Base-by-base conservation (phyloP, 1,139 yeast genomes). In the Debaryomyces coudertii region DNA sequence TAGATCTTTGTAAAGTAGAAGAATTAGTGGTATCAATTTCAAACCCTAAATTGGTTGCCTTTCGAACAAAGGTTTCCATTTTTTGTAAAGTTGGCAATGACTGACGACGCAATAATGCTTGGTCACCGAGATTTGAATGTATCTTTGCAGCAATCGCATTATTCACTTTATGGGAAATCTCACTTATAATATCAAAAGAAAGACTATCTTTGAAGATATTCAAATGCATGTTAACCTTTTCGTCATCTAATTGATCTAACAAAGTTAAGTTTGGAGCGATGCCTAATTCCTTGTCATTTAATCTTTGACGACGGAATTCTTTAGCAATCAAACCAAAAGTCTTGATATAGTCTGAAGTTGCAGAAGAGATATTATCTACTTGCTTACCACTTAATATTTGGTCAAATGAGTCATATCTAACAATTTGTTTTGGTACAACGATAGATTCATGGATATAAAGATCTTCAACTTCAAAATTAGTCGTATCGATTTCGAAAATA, bases 31-130 rank as follows among this genome's bases (percentile, higher is more conserved):
- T 83, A 61, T 92, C 97, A 49, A 92, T 75, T 16, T 79, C 74
- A 53, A 83, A 74, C 2, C 89, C 90, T 49, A 88, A 77, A 51
- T 82, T 75, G 14, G 80, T 71, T 31, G 90, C 83, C 54, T 83
- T 87, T 53, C 84, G 78, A 38, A 85, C 83, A 62, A 93, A 87
- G 1, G 88, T 80, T 59, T 90, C 95, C 69, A 92, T 76, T 60
- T 90, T 88, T 43, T 85, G 88, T 49, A 86, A 73, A 2, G 95
- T 82, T 29, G 99, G 98, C 53, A 86, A 81, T 5, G 90, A 78
- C 54, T 92, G 96, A 63, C 95, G 88, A 65, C 98, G 87, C 59
- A 93, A 78, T 45, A 93, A 79, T 0, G 98, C 90, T 44, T 74
- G 69, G 53, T 87, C 90, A 1, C 97, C 97, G 43, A 90, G 71